Conservation (phyloP, 192 early-diverging fungal species). For the Backusella psychrophila region DNA sequence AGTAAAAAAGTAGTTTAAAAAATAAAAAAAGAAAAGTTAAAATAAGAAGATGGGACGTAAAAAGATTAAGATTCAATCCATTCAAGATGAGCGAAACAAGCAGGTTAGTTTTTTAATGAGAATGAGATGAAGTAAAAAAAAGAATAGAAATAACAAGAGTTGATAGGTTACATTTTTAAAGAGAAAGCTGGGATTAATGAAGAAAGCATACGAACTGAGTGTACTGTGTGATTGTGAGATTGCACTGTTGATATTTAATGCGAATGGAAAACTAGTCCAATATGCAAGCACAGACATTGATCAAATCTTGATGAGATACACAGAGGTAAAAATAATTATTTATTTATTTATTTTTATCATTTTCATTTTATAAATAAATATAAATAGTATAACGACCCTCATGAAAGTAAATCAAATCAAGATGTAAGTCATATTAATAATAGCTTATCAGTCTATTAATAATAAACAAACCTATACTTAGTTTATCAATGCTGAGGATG, state of each 20-base stretch:
- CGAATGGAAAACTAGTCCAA: slow-evolving; percentile 90
- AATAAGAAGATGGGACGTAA: slow-evolving; percentile 78
- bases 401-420: slow-evolving; percentile 41
- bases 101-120: slow-evolving; percentile 57
- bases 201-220: slow-evolving; percentile 94
- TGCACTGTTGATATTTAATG: slow-evolving; percentile 92
- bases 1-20: slow-evolving; percentile 1
- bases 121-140: background rate
- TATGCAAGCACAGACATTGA: slow-evolving; percentile 95
- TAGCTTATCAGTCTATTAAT: background rate
- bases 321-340: slow-evolving; percentile 51
- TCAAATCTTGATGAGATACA: slow-evolving; percentile 90
- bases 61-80: slow-evolving; percentile 93
- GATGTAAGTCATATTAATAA: slow-evolving; percentile 30
- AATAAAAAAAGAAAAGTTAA: background rate
- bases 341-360: background rate
- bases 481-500: slow-evolving; percentile 29
- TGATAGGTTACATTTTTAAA: slow-evolving; percentile 88
- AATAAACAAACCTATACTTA: background rate
- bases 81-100: slow-evolving; percentile 89
- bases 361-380: background rate
- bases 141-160: background rate
- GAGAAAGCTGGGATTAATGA: slow-evolving; percentile 92
- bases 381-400: slow-evolving; percentile 36
- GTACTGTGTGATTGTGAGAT: slow-evolving; percentile 96